Percentiles rank a stretch among this genome's conserved stretches.
Conservation (phyloP, 108 stramenopile species). For the Parietichytrium sp. region DNA sequence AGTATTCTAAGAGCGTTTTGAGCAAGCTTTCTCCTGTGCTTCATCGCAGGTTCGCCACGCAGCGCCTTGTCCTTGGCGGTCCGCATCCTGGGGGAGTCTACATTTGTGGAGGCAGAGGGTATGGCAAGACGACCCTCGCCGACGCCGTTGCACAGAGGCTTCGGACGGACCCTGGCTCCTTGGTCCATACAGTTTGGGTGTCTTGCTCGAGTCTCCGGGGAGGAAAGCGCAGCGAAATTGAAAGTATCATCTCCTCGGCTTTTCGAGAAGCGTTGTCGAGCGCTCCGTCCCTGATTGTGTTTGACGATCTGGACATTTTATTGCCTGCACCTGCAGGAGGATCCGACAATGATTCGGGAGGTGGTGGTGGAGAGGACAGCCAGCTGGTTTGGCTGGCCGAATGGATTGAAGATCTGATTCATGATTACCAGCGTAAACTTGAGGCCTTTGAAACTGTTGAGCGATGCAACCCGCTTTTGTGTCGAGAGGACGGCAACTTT, state of each 20-base stretch:
- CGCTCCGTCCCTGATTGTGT: not conserved
- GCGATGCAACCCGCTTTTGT: not conserved
- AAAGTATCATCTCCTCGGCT: not conserved
- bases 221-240: constrained; percentile 33
- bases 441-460: constrained; percentile 14
- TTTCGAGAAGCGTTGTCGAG: not conserved
- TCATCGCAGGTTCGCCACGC: not conserved
- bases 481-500: not conserved
- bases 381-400: constrained; percentile 37
- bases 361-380: constrained; percentile 17
- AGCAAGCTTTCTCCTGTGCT: not conserved
- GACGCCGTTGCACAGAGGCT: not conserved
- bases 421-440: constrained; percentile 15
- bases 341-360: not conserved
- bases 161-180: not conserved
- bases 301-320: constrained; percentile 27
- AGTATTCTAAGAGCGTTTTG: not conserved
- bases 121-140: constrained; percentile 24
- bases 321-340: constrained; percentile 22
- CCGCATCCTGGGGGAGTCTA: constrained; percentile 29
- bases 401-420: not conserved
- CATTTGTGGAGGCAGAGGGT: constrained; percentile 2
- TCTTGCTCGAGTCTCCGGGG: constrained; percentile 15
- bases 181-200: constrained; percentile 18
- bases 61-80: constrained; percentile 1